Evolutionary conservation across 2,329 filamentous ascomycete species (phyloP).

Genomic region (Fusarium sp.): DNA sequence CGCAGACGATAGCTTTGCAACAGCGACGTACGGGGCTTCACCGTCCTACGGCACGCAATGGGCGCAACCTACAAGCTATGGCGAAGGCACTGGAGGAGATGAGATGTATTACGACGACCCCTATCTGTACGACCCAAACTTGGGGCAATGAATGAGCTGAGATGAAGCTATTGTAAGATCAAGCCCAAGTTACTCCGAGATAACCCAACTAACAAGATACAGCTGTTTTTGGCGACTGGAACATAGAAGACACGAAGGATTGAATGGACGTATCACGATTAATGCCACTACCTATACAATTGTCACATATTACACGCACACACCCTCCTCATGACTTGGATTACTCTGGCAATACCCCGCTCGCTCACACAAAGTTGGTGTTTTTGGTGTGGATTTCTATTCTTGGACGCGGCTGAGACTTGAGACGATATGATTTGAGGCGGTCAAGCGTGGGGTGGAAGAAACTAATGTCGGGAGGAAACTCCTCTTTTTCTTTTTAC

Average conservation of each 20-base stretch:
- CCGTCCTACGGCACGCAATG: constrained; percentile 46
- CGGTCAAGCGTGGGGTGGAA: constrained; percentile 12
- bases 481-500: neutral
- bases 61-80: constrained; percentile 53
- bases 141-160: constrained; percentile 38
- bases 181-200: neutral
- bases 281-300: constrained; percentile 35
- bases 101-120: constrained; percentile 54
- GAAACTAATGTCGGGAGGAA: constrained; percentile 1
- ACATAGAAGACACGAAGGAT: constrained; percentile 14
- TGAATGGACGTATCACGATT: constrained; percentile 35
- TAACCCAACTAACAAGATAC: constrained; percentile 4
- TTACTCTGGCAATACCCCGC: constrained; percentile 42
- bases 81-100: constrained; percentile 53
- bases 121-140: constrained; percentile 50
- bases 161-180: constrained; percentile 30
- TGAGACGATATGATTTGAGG: constrained; percentile 21
- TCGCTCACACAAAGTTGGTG: constrained; percentile 41
- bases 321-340: constrained; percentile 21
- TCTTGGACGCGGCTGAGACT: constrained; percentile 32
- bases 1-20: constrained; percentile 54
- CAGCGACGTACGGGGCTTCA: constrained; percentile 49
- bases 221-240: constrained; percentile 19
- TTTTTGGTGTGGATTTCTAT: constrained; percentile 28
- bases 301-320: constrained; percentile 16